These are phyloP conservation scores for Flaveria bidentis DNA, from an alignment of 129 eudicot species.

Conservation along the genomic window DNA sequence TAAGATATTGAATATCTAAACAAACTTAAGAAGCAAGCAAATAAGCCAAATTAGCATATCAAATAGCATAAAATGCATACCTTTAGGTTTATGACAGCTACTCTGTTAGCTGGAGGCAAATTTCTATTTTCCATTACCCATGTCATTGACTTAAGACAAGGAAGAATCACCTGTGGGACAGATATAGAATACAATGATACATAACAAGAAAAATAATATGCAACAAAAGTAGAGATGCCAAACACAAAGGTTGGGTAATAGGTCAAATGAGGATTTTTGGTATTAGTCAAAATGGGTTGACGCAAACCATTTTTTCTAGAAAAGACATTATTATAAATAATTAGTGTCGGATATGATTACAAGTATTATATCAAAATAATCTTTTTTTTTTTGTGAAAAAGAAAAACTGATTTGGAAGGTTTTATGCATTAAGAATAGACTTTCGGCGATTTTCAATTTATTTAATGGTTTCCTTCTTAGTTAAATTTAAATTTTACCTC, in stretches of 20 bases:
- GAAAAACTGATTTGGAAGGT: not conserved
- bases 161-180: slow-evolving; percentile 57
- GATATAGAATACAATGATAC: slow-evolving; percentile 8
- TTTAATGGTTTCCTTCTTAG: slow-evolving; percentile 10
- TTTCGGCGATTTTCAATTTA: not conserved
- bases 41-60: not conserved
- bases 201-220: slow-evolving; percentile 14
- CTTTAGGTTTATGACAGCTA: slow-evolving; percentile 86
- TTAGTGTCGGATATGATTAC: not conserved
- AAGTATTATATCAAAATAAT: not conserved
- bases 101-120: slow-evolving; percentile 71
- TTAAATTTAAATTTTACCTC: not conserved
- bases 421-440: slow-evolving; percentile 8
- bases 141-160: slow-evolving; percentile 97
- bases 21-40: slow-evolving; percentile 5
- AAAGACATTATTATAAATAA: not conserved
- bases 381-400: not conserved
- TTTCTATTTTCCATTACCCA: slow-evolving; percentile 91
- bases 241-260: not conserved
- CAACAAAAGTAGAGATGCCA: slow-evolving; percentile 12
- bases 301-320: not conserved
- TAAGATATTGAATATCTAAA: slow-evolving; percentile 11
- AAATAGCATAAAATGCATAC: slow-evolving; percentile 38
- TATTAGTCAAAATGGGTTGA: not conserved
- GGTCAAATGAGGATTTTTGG: not conserved